Percentiles rank a stretch among this genome's conserved stretches.
These are phyloP conservation scores for Chalciporus sphaerocephalus DNA, from an alignment of 768 basidiomycete genomes.

Conservation along the genomic window DNA sequence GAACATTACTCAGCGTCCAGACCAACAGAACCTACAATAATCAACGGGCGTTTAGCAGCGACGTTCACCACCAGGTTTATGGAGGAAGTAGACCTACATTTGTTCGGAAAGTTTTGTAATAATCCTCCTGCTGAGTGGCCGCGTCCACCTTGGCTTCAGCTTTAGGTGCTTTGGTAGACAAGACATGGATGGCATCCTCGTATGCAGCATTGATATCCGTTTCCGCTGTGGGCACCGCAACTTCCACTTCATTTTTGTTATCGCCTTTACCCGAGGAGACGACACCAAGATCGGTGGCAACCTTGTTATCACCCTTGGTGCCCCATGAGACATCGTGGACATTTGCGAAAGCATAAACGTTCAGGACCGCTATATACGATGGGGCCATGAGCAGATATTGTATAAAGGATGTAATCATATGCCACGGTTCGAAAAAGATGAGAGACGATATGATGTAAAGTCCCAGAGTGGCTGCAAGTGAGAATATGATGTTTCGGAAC, in stretches of 20 bases:
- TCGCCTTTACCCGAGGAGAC: conserved; percentile 54
- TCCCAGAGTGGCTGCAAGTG: conserved; percentile 82
- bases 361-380: conserved; percentile 89
- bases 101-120: conserved; percentile 85
- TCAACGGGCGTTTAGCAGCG: conserved; percentile 11
- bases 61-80: not conserved
- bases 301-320: conserved; percentile 91
- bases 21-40: conserved; percentile 61
- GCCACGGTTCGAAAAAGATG: conserved; percentile 95
- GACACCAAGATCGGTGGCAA: conserved; percentile 79
- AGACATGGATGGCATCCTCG: conserved; percentile 82
- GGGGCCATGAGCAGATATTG: conserved; percentile 91
- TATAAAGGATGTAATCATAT: conserved; percentile 95
- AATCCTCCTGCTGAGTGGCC: conserved; percentile 73
- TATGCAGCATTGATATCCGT: conserved; percentile 88
- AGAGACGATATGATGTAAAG: conserved; percentile 81
- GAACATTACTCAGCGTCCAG: conserved; percentile 85
- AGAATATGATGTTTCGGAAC: conserved; percentile 83
- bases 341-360: conserved; percentile 87
- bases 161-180: conserved; percentile 76
- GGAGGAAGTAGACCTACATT: conserved; percentile 44
- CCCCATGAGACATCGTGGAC: conserved; percentile 95
- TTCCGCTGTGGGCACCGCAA: conserved; percentile 78
- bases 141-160: conserved; percentile 58
- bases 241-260: conserved; percentile 80